Base-by-base conservation (phyloP, 163 green algal genomes). In the Chlamydomonas reinhardtii region DNA sequence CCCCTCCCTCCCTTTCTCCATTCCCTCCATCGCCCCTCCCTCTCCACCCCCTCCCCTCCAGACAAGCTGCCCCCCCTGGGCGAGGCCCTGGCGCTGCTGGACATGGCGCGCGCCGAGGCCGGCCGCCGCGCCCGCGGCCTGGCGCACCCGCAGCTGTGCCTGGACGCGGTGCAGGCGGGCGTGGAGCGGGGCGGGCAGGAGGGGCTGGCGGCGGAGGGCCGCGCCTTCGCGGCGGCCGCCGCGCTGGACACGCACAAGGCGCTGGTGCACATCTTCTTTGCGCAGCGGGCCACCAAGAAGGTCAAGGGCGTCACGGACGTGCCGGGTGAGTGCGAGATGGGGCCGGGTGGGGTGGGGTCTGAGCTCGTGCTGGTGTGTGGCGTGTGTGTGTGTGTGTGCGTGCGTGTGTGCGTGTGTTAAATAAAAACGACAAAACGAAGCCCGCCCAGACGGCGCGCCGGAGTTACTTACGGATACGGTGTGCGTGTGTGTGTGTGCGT, bases 191-290 rank as follows among this genome's bases (percentile, higher is more conserved):
- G 98, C 20, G 96, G 97, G 8, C 70, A 89, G 0, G 94, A 90
- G 4, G 98, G 98, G 8, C 93, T 99, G 77, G 77, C 29, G 9
- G 77, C 77, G 92, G 97, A 99, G 88, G 91, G 91, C 4, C 92
- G 96, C 70, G 92, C 91, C 43, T 99, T 99, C 91, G 91, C 88
- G 48, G 86, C 92, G 35, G 93, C 96, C 4, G 94, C 96, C 0
- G 85, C 93, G 17, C 93, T 99, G 77, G 94, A 98, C 92, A 96
- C 95, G 0, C 97, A 99, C 92, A 98, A 98, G 90, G 94, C 95
- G 0, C 93, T 99, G 39, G 97, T 99, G 71, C 97, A 99, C 94
- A 97, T 99, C 79, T 99, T 99, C 93, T 99, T 99, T 73, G 96
- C 98, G 2, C 94, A 97, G 91, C 92, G 98, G 61, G 88, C 93